phyloP scores from a whole-genome alignment of 1,139 yeast genomes.

The Pichia sp. region DNA sequence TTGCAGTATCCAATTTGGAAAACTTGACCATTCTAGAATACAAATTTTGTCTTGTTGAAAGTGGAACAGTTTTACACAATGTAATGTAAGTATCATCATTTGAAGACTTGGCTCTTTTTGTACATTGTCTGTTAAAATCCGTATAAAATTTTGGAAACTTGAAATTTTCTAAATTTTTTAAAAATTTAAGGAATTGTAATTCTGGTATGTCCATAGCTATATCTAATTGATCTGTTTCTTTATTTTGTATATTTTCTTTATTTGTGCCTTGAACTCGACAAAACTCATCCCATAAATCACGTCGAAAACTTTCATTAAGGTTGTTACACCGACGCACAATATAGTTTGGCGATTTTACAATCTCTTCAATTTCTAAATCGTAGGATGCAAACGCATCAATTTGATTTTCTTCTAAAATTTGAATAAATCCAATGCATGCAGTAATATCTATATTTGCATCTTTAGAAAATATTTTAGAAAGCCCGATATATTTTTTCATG shows the following conservation, averaged over 20 bases:
- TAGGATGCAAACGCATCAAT: constrained; percentile 42
- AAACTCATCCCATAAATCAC: constrained; percentile 13
- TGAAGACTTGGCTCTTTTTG: background rate
- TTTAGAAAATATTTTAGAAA: background rate
- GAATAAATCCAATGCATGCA: background rate
- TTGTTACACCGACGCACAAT: constrained; percentile 1
- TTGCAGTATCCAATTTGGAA: background rate
- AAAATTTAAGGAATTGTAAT: constrained; percentile 4
- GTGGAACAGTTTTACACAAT: constrained; percentile 1
- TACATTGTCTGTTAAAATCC: constrained; percentile 15
- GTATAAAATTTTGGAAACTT: constrained; percentile 19
- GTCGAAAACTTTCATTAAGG: background rate
- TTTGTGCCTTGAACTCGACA: constrained; percentile 5
- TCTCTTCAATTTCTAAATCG: constrained; percentile 39
- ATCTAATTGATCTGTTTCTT: background rate
- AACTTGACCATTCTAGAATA: constrained; percentile 5
- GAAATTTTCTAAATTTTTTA: background rate
- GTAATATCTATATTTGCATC: background rate
- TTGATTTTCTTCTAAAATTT: constrained; percentile 23
- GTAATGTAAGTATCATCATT: background rate
- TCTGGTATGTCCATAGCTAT: constrained; percentile 2
- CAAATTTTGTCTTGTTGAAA: background rate
- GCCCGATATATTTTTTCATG: background rate
- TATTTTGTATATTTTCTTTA: background rate
- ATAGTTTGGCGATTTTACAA: constrained; percentile 38